Percentiles rank a stretch among this genome's conserved stretches.
Conservation (phyloP, 2,329 filamentous ascomycete genomes). For the Trichoderma aggressivum region DNA sequence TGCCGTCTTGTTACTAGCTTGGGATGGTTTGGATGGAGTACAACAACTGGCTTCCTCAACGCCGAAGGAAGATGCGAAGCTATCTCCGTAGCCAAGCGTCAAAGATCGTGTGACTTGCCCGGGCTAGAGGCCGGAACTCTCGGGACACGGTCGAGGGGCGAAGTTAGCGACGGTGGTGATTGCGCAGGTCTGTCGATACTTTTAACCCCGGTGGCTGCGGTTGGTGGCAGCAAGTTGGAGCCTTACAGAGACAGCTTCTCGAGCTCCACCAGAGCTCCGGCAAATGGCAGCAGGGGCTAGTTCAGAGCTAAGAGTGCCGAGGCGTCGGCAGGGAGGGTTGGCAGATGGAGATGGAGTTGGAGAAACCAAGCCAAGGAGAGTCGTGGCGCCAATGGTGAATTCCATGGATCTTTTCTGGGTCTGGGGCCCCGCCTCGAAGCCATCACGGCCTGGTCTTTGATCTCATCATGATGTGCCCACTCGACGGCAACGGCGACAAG, state of each 20-base stretch:
- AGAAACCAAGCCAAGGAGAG: background rate
- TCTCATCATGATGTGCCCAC: slow-evolving; percentile 6
- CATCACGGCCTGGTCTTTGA: background rate
- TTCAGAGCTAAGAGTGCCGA: slow-evolving; percentile 5
- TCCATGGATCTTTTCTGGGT: background rate
- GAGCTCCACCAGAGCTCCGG: slow-evolving; percentile 12
- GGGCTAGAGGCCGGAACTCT: slow-evolving; percentile 16
- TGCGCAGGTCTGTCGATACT: background rate
- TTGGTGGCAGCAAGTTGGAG: background rate
- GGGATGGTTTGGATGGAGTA: background rate
- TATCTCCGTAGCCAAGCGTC: background rate
- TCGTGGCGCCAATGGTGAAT: background rate
- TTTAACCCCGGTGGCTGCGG: background rate
- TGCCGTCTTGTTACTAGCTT: background rate
- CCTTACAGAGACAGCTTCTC: background rate
- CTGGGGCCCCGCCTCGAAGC: slow-evolving; percentile 6
- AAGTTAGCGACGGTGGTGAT: slow-evolving; percentile 9
- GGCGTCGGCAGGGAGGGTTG: background rate
- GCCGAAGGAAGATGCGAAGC: background rate
- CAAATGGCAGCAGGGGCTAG: slow-evolving; percentile 6
- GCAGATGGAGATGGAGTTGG: background rate
- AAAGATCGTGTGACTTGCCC: slow-evolving; percentile 3
- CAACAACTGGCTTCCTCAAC: background rate
- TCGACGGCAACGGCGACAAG: background rate
- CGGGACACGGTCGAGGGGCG: slow-evolving; percentile 18